phyloP scores from a whole-genome alignment of 2,329 filamentous ascomycete species.

The Diaporthe citri region DNA sequence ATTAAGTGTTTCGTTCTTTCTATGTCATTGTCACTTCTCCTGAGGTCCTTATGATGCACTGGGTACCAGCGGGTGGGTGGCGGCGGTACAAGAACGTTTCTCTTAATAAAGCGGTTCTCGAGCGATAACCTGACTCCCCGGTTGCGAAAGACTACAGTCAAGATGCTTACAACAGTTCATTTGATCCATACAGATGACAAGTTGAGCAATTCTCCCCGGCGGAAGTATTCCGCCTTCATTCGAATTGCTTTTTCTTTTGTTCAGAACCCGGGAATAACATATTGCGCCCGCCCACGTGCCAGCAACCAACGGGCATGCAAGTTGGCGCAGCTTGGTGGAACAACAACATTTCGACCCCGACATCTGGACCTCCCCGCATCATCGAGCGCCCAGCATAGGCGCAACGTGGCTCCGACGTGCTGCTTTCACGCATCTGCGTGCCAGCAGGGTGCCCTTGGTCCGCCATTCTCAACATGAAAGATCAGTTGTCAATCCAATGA shows the following conservation, averaged over 20 bases:
- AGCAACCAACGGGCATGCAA: background rate
- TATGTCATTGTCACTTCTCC: too few relatives aligned
- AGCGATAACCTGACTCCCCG: background rate
- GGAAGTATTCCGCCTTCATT: background rate
- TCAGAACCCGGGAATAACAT: background rate
- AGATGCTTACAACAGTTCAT: background rate
- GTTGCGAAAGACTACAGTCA: background rate
- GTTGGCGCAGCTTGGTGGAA: background rate
- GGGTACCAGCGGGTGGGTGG: too few relatives aligned
- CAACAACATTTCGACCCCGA: background rate
- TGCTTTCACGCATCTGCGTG: background rate
- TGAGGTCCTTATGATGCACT: too few relatives aligned
- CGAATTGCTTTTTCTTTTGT: background rate
- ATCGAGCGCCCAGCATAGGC: background rate
- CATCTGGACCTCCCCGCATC: background rate
- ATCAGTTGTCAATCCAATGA: background rate
- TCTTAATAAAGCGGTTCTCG: too few relatives aligned
- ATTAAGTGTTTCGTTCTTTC: too few relatives aligned
- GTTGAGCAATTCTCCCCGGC: background rate
- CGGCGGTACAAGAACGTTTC: too few relatives aligned
- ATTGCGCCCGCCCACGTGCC: background rate
- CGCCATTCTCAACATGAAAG: background rate
- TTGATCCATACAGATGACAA: background rate
- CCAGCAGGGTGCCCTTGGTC: too few relatives aligned
- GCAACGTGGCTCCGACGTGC: conserved; percentile 3